Evolutionary conservation across 768 basidiomycete species (phyloP), one percentile per base, ranked within the genome.

Genomic region (Amyloporia xantha): DNA sequence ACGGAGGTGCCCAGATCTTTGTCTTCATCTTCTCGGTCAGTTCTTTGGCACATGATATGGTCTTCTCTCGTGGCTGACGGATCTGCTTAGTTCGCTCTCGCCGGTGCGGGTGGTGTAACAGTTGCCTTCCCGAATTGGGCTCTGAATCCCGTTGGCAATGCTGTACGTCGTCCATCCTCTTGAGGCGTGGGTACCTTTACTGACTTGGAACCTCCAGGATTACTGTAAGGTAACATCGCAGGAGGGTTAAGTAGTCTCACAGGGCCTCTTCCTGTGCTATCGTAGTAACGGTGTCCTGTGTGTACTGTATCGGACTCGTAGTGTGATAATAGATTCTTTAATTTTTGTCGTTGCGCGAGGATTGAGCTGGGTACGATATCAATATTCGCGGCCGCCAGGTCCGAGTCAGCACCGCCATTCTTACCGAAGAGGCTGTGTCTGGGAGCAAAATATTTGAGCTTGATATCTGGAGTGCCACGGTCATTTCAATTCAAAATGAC

Each of bases 1-100:
- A 47, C 24, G 46, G 46, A 6, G 46, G 46, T 15, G 35, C 46
- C 9, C 46, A 47, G 25, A 39, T 47, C 46, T 47, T 47, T 23
- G 46, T 47, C 4, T 47, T 47, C 46, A 47, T 47, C 23, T 47
- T 47, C 37, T 47, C 46, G 7, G 38, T 39, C 6, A n/a, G 38
- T 9, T 7, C 38, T 6, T n/a, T 17, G 12, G 38, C 19, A 6
- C 38, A 7, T n/a, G 9, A 39, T 6, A 13, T 39, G 19, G 10
- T 21, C 10, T 9, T 15, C 15, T 39, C 10, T 6, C 20, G 17
- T n/a, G 20, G 6, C 38, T 39, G 20, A 39, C 17, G 6, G 12
- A 9, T 17, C 9, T 7, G 6, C 6, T 13, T 19, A 39, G 36
- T 47, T 47, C 25, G 46, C 46, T 19, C 20, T 47, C 5, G 46